Base-by-base conservation (phyloP, 2,329 filamentous ascomycete genomes). In the Cladobotryum protrusum region DNA sequence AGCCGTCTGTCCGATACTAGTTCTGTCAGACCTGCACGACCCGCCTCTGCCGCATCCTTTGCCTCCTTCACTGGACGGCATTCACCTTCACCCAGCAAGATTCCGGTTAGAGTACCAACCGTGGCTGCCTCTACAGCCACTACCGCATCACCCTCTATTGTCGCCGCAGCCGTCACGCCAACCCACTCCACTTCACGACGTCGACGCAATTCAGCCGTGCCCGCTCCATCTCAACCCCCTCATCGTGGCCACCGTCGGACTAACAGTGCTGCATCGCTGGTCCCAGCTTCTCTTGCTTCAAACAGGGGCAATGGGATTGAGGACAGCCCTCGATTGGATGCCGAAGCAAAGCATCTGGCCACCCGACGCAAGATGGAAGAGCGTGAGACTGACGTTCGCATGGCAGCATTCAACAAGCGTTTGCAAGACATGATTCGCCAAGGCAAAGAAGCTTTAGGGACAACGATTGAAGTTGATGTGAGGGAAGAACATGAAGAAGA, bases 401-500 rank as follows among this genome's bases (percentile, higher is more conserved):
- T 97, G 58, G 83, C 82, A 44, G 81, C 85, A 20, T 83, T 97
- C 67, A 95, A 93, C 63, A 77, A 81, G 43, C 82, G 87, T 59
- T 72, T 97, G 43, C 81, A 87, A 62, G 86, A 85, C 33, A 89
- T 99, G 86, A 95, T 99, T 48, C 78, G 84, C 2, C 86, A 97
- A 67, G 93, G 91, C 1, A 86, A 86, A 59, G 86, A 93, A 66
- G 93, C 93, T 2, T 70, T 99, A 15, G 91, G 85, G 2, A 87
- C 86, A 17, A 86, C 74, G 37, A 73, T 88, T 45, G 83, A 87
- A 61, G 76, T 89, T 40, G 77, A 81, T 36, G 69, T 70, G 20
- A 64, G 11, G 14, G 69, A 35, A n/a, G 41, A 43, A 24, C 70
- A 64, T 15, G 62, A 58, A 15, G 66, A 60, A 35, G 75, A 72